Base-by-base conservation (phyloP, 2,329 filamentous ascomycete species). In the Boeremia lycopersici region DNA sequence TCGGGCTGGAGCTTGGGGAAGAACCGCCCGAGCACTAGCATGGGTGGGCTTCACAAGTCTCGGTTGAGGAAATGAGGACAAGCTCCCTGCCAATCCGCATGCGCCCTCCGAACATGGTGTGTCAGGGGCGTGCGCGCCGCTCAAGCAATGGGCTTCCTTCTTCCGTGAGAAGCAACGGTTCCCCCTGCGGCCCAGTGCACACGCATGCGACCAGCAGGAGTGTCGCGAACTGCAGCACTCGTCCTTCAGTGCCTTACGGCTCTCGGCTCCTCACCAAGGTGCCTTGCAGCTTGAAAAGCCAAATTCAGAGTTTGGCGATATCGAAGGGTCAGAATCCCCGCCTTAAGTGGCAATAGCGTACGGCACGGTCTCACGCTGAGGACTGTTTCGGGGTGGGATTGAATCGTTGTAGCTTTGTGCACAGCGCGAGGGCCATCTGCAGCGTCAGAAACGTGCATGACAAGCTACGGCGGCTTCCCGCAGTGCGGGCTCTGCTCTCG, bases 51-150 rank as follows among this genome's bases (percentile, higher is more conserved):
- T 63, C 64, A 68, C 65, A 68, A 69, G 66, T 64, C 63, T 72
- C 68, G 68, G 64, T 68, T 72, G 57, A 65, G 62, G 67, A 72
- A 71, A 72, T 72, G 69, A 71, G 60, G 59, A 53, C 59, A 48
- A 41, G 61, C 62, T 64, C 67, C 46, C 62, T 73, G 68, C 67
- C 63, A 65, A 65, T 68, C 62, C 61, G 59, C 54, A 53, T 47
- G 48, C 48, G 35, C 53, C 57, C 59, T 58, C 56, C 33, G 64
- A 56, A 60, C 66, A 64, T 62, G 57, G 62, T 42, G 63, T 60
- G 57, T 65, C 67, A 71, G 69, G 64, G 69, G 70, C 60, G 52
- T 65, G 62, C 57, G 51, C 52, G 55, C 58, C 53, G 43, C 50
- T 56, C 57, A 50, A 19, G 52, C 55, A 41, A 41, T 45, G 51